Evolutionary conservation across 805 yeast genomes (phyloP), one percentile per base, ranked within the genome.

Genomic region (Trichomonascus vanleenenianus): DNA sequence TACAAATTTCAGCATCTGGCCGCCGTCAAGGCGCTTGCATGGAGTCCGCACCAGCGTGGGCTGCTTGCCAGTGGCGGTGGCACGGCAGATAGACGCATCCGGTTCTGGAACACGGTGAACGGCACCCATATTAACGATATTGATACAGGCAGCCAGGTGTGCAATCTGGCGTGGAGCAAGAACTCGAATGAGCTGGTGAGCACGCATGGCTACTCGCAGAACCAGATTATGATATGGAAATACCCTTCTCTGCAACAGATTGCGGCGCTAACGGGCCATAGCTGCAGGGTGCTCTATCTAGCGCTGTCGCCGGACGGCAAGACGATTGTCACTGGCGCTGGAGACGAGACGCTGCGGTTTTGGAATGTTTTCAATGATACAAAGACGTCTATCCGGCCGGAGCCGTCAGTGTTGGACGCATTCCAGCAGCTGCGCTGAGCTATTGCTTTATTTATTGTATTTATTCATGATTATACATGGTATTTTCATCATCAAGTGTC

Each of bases 11-110:
- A 87, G 51, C 97, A 93, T 62, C 78, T 76, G 14, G 97, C 97
- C 1, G 98, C 98, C 0, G 95, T 93, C 2, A 93, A 93, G 65
- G 98, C 97, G 0, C 74, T 93, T 44, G 85, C 95, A 1, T 93
- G 98, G 98, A 85, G 95, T 1, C 97, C 98, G 2, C 97, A 93
- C 60, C 96, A 87, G 60, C 71, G 97, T 45, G 97, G 97, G 1
- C 74, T 89, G 2, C 64, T 93, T 45, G 97, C 97, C 1, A 78
- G 93, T 1, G 98, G 98, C 12, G 98, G 98, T 15, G 98, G 98
- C 32, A 88, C 97, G 0, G 89, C 94, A 1, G 98, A 93, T 64
- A 79, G 91, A 47, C 75, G 81, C 34, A 83, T 93, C 55, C 85
- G 89, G 62, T 79, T 88, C 19, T 93, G 97, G 97, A 93, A 89